These are phyloP conservation scores for Xanthoceras sorbifolium DNA, from an alignment of 345 rosid species.

Conservation along the genomic window DNA sequence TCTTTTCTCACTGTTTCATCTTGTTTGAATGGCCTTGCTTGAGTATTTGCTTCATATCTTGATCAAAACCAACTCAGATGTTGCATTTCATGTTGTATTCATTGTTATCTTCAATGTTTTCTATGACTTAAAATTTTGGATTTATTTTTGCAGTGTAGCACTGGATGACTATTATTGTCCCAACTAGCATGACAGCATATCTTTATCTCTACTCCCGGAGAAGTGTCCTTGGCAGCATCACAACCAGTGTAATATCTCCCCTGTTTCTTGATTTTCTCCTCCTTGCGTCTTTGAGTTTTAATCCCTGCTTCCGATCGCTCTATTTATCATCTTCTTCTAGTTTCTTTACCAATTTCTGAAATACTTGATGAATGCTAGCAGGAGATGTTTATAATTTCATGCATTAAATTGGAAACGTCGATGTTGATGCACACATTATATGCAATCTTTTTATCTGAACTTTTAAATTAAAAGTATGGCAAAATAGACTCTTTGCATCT, in stretches of 20 bases:
- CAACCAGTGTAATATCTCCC: conserved; percentile 84
- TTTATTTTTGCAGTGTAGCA: conserved; percentile 72
- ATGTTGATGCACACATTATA: no score
- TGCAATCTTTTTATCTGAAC: no score
- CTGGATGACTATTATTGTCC: conserved; percentile 95
- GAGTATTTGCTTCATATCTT: background rate
- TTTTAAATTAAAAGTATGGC: background rate
- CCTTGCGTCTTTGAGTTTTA: background rate
- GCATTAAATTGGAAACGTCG: no score
- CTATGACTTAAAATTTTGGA: conserved; percentile 3
- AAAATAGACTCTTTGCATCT: background rate
- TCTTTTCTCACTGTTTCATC: background rate
- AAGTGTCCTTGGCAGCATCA: conserved; percentile 95
- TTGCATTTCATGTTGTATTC: background rate
- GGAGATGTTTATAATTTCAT: no score
- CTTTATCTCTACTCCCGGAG: conserved; percentile 92
- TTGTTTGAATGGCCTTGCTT: background rate
- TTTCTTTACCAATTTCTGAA: background rate
- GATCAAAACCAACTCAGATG: background rate
- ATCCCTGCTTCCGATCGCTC: background rate
- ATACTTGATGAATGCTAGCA: no score
- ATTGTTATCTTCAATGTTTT: background rate
- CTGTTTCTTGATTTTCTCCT: conserved; percentile 12
- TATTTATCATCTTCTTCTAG: no score
- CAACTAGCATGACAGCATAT: conserved; percentile 96